These are phyloP conservation scores for Xylariales sp. DNA, from an alignment of 2,329 filamentous ascomycete genomes.

Conservation along the genomic window DNA sequence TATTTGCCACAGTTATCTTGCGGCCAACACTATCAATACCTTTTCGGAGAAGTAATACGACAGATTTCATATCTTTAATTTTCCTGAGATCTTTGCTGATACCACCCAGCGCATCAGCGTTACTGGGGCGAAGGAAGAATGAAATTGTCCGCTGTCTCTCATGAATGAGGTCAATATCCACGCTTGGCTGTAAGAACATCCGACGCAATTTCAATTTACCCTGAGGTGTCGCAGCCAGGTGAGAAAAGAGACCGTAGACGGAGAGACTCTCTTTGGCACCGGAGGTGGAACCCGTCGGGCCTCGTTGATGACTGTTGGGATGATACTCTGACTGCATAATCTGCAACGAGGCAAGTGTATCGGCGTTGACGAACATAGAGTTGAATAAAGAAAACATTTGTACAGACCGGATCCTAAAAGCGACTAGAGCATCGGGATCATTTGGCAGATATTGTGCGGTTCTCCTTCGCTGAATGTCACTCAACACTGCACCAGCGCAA, in stretches of 20 bases:
- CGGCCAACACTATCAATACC: constrained; percentile 71
- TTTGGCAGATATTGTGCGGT: constrained; percentile 72
- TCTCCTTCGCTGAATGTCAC: constrained; percentile 77
- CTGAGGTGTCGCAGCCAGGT: constrained; percentile 80
- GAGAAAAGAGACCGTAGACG: constrained; percentile 83
- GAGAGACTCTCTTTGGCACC: constrained; percentile 85
- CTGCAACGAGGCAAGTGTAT: constrained; percentile 85
- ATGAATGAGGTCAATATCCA: constrained; percentile 74
- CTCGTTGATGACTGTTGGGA: constrained; percentile 82
- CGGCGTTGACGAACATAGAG: constrained; percentile 81
- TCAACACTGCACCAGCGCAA: constrained; percentile 88
- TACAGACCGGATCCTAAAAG: constrained; percentile 72
- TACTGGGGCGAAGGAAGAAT: constrained; percentile 75
- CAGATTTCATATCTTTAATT: constrained; percentile 79
- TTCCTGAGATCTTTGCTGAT: constrained; percentile 73
- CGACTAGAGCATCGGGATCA: constrained; percentile 62
- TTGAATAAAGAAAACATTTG: constrained; percentile 78
- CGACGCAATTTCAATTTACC: constrained; percentile 80
- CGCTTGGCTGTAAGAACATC: constrained; percentile 82
- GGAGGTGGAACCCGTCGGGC: constrained; percentile 68
- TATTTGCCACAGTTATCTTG: constrained; percentile 67
- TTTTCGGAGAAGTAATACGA: constrained; percentile 78
- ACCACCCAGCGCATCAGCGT: constrained; percentile 65
- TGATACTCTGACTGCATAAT: constrained; percentile 86
- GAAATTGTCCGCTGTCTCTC: constrained; percentile 78